Percentiles rank a stretch among this genome's conserved stretches.
phyloP scores from a whole-genome alignment of 2,329 filamentous ascomycete species.

The Microsporum audouinii region DNA sequence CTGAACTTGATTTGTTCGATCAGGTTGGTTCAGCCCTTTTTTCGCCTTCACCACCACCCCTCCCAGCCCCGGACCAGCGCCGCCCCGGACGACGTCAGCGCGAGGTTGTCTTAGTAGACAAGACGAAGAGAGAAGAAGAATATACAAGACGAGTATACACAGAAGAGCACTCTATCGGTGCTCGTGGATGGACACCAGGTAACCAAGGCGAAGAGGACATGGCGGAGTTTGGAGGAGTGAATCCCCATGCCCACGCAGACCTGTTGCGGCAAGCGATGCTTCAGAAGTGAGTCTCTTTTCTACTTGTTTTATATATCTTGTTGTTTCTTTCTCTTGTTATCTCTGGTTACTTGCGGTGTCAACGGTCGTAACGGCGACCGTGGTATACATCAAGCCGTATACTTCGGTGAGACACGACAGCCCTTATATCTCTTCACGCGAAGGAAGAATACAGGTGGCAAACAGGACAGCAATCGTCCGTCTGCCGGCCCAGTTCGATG shows the following conservation, averaged over 20 bases:
- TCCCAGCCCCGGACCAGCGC: conserved; percentile 5
- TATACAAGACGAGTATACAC: background rate
- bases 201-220: conserved; percentile 17
- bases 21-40: background rate
- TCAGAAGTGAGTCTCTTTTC: conserved; percentile 43
- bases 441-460: no score
- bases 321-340: background rate
- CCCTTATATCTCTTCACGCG: background rate
- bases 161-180: background rate
- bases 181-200: conserved; percentile 3
- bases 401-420: background rate
- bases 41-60: background rate
- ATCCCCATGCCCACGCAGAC: conserved; percentile 44
- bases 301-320: background rate
- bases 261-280: conserved; percentile 47
- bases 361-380: background rate
- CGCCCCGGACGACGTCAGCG: background rate
- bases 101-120: background rate
- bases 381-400: background rate
- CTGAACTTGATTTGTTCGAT: background rate
- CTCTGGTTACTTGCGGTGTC: background rate
- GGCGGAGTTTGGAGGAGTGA: conserved; percentile 38
- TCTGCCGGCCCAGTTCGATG: background rate
- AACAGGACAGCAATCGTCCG: no score
- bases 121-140: background rate